These are phyloP conservation scores for Starmerella bacillaris DNA, from an alignment of 805 yeast genomes.

Conservation along the genomic window DNA sequence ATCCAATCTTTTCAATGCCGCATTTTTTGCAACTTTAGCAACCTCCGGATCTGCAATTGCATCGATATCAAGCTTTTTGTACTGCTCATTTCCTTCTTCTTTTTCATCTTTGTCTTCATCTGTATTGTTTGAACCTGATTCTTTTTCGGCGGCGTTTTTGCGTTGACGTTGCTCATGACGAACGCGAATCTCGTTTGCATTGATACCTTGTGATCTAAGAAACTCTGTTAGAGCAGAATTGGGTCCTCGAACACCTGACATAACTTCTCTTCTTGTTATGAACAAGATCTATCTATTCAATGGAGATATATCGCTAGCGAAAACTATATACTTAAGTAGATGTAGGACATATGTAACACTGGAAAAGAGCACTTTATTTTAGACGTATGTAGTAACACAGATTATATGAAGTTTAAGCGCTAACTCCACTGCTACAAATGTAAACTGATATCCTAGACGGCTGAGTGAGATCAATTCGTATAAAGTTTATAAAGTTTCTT, in stretches of 20 bases:
- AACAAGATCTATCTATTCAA: no score
- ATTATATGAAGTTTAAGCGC: no score
- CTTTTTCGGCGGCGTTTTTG: constrained; percentile 5
- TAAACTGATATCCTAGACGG: no score
- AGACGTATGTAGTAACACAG: no score
- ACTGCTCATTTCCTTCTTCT: constrained; percentile 14
- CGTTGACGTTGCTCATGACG: constrained; percentile 15
- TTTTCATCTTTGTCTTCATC: constrained; percentile 24
- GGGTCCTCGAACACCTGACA: constrained; percentile 25
- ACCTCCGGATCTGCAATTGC: constrained; percentile 17
- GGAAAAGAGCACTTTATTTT: no score
- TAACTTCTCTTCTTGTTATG: not conserved
- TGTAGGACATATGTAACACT: no score
- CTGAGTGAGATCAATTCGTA: no score
- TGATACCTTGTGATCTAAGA: constrained; percentile 74
- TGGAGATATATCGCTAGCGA: no score
- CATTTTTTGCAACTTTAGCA: constrained; percentile 16
- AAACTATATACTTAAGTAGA: no score
- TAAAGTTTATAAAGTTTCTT: no score
- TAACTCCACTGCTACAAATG: no score
- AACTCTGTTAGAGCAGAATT: constrained; percentile 84
- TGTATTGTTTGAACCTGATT: constrained; percentile 12
- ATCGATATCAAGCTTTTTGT: constrained; percentile 2
- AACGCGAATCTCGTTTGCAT: constrained; percentile 54
- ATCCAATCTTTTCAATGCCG: constrained; percentile 16